Percentiles rank a stretch among this genome's conserved stretches.
phyloP scores from a whole-genome alignment of 139 green algal species.

The Pseudopediastrum boryanum region DNA sequence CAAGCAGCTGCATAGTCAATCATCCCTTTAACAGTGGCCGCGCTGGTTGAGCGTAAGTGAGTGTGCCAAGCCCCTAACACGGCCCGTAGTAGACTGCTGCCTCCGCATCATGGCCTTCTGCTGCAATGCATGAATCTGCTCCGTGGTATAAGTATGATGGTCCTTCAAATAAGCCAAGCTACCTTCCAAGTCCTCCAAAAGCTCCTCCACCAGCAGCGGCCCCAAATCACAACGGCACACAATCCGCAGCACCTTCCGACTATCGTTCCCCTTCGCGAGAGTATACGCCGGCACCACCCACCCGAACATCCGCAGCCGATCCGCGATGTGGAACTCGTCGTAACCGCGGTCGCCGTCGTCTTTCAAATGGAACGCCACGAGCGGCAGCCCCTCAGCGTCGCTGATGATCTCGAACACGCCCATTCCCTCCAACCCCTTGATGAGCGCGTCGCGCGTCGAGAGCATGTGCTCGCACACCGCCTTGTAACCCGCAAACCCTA shows the following conservation, averaged over 20 bases:
- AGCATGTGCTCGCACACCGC: slow-evolving; percentile 69
- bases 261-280: slow-evolving; percentile 45
- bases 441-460: background rate
- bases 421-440: slow-evolving; percentile 10
- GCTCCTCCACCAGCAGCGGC: slow-evolving; percentile 41
- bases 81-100: no score
- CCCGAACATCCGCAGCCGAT: slow-evolving; percentile 56
- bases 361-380: slow-evolving; percentile 67
- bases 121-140: no score
- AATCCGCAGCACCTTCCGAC: slow-evolving; percentile 35
- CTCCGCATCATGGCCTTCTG: no score
- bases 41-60: no score
- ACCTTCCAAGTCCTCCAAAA: slow-evolving; percentile 52
- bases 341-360: slow-evolving; percentile 41
- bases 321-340: slow-evolving; percentile 71
- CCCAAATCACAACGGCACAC: slow-evolving; percentile 60
- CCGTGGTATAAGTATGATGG: no score
- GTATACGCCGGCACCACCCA: slow-evolving; percentile 79
- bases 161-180: slow-evolving; percentile 56
- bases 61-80: no score
- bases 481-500: slow-evolving; percentile 68
- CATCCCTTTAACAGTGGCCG: no score
- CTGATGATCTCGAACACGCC: slow-evolving; percentile 56
- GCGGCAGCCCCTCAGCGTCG: slow-evolving; percentile 47
- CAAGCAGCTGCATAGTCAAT: no score